Evolutionary conservation across 495 filamentous ascomycete species (phyloP).

Genomic region (Aspergillus campestris): DNA sequence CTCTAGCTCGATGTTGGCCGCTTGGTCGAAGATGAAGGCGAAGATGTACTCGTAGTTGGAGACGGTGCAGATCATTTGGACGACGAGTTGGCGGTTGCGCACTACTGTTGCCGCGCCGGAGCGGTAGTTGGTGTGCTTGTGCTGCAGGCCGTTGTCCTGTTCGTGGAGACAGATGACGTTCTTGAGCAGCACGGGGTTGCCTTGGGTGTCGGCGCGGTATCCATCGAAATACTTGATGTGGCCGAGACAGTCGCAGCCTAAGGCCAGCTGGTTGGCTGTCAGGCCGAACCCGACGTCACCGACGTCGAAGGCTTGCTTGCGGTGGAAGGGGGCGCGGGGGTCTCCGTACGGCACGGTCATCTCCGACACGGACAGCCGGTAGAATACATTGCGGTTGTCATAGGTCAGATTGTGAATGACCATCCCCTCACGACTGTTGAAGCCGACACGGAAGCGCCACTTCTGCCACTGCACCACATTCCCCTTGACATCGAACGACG

Average conservation of each 20-base stretch:
- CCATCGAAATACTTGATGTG: constrained; percentile 59
- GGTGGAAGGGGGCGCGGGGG: constrained; percentile 58
- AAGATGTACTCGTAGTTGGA: constrained; percentile 85
- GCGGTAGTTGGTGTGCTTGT: constrained; percentile 66
- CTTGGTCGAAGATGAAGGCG: constrained; percentile 78
- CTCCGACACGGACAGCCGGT: constrained; percentile 66
- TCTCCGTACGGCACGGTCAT: constrained; percentile 68
- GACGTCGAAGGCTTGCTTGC: constrained; percentile 67
- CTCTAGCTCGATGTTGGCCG: constrained; percentile 73
- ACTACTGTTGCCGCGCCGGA: constrained; percentile 50
- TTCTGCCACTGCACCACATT: constrained; percentile 53
- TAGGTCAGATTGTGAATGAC: constrained; percentile 60
- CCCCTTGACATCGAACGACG: constrained; percentile 49
- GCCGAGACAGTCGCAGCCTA: constrained; percentile 64
- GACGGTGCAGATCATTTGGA: constrained; percentile 70
- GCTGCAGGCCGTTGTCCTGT: constrained; percentile 58
- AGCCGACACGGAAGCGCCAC: constrained; percentile 59
- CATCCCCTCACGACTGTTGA: constrained; percentile 56
- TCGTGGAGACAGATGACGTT: constrained; percentile 64
- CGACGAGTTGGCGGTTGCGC: constrained; percentile 52
- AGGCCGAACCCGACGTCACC: constrained; percentile 61
- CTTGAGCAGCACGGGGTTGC: constrained; percentile 42
- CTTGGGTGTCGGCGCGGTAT: constrained; percentile 45
- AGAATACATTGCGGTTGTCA: constrained; percentile 61
- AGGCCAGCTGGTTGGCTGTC: constrained; percentile 56